phyloP scores from a whole-genome alignment of 2,329 filamentous ascomycete species.

The Fusarium tricinctum region DNA sequence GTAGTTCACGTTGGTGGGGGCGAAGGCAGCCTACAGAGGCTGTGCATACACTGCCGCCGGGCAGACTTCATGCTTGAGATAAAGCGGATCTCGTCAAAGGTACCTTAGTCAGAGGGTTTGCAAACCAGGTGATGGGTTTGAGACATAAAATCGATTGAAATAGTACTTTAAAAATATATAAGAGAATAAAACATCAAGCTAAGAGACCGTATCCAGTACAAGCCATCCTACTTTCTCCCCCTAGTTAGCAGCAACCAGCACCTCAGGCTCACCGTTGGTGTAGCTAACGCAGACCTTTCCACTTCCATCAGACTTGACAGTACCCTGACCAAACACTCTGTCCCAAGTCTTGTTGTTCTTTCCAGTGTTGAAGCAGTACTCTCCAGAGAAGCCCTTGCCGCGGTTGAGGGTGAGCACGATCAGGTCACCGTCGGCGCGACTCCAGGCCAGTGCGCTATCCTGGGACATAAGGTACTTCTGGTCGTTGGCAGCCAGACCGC shows the following conservation, averaged over 20 bases:
- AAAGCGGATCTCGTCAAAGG: too few relatives aligned
- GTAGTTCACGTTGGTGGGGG: too few relatives aligned
- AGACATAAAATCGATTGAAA: too few relatives aligned
- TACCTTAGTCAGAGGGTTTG: too few relatives aligned
- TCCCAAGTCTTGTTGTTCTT: constrained; percentile 37
- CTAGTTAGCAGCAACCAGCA: constrained; percentile 22
- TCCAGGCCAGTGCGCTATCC: constrained; percentile 29
- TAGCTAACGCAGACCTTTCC: constrained; percentile 31
- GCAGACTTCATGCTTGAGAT: too few relatives aligned
- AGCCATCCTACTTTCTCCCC: background rate
- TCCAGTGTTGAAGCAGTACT: constrained; percentile 30
- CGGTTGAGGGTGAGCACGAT: constrained; percentile 37
- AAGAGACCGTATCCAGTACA: constrained; percentile 7
- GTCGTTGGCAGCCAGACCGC: constrained; percentile 24
- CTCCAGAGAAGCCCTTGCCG: constrained; percentile 15
- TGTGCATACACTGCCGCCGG: too few relatives aligned
- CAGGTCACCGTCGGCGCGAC: constrained; percentile 23
- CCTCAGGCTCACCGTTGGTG: constrained; percentile 34
- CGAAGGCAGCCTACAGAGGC: too few relatives aligned
- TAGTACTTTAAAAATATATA: background rate
- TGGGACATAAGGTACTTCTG: constrained; percentile 33
- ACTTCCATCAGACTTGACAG: constrained; percentile 11
- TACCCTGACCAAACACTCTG: constrained; percentile 22
- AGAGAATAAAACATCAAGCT: background rate
- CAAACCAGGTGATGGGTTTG: too few relatives aligned